Evolutionary conservation across 2,329 filamentous ascomycete species (phyloP).

Genomic region (Tolypocladium paradoxum): DNA sequence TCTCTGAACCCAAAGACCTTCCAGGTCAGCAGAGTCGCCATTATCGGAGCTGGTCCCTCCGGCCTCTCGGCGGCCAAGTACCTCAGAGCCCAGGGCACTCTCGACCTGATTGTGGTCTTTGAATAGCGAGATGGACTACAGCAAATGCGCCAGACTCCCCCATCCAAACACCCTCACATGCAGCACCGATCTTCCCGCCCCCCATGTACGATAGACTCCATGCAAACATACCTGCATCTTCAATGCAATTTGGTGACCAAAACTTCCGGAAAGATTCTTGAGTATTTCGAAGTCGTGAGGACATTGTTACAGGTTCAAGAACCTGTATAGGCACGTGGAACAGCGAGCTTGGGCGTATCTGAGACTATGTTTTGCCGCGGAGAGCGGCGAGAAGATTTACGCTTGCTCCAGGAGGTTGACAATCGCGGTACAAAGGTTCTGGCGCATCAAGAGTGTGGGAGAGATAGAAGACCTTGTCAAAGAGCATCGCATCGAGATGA

Average conservation of each 20-base stretch:
- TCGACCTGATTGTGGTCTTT: constrained; percentile 62
- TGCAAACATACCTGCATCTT: constrained; percentile 70
- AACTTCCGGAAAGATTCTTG: constrained; percentile 52
- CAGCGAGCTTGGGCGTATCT: too few species aligned
- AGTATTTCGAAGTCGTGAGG: constrained; percentile 63
- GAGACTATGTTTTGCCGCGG: too few species aligned
- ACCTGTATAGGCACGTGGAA: too few species aligned
- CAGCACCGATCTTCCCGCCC: constrained; percentile 57
- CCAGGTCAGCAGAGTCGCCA: constrained; percentile 51
- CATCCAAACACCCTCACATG: constrained; percentile 29
- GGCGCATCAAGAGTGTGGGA: too few species aligned
- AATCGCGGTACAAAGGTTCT: too few species aligned
- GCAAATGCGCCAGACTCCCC: constrained; percentile 52
- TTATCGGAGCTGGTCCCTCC: constrained; percentile 74
- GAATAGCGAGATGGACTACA: constrained; percentile 74
- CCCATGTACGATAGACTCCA: constrained; percentile 75
- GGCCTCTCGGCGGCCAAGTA: constrained; percentile 76
- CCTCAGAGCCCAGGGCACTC: constrained; percentile 55
- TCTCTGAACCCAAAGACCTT: constrained; percentile 24
- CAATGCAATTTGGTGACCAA: constrained; percentile 73
- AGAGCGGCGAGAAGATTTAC: too few species aligned
- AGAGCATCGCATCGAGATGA: not conserved
- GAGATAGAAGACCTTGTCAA: too few species aligned
- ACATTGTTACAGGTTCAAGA: too few species aligned
- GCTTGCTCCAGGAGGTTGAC: too few species aligned